These are phyloP conservation scores for Cardamine resedifolia DNA, from an alignment of 345 rosid genomes.

Conservation along the genomic window DNA sequence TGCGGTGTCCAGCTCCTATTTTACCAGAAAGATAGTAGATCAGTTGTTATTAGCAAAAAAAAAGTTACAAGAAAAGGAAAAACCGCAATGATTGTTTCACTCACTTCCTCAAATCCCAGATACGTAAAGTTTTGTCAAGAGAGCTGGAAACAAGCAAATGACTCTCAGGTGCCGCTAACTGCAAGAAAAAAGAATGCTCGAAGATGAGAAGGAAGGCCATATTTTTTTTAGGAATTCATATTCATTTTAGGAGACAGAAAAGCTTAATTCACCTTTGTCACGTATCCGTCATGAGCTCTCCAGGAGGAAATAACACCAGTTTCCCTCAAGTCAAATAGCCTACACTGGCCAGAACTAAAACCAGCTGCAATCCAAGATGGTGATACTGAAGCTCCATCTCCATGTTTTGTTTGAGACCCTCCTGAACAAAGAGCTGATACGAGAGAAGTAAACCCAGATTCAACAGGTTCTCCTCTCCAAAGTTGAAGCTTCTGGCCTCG, in stretches of 20 bases:
- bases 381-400: slow-evolving; percentile 49
- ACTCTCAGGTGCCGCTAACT: slow-evolving; percentile 80
- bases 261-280: slow-evolving; percentile 60
- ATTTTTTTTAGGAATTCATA: neutral
- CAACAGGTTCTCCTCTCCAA: slow-evolving; percentile 77
- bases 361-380: slow-evolving; percentile 87
- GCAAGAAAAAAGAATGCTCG: slow-evolving; percentile 32
- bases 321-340: slow-evolving; percentile 73
- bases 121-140: slow-evolving; percentile 67
- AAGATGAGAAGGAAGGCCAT: neutral
- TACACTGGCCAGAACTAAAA: slow-evolving; percentile 83
- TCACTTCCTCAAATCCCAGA: slow-evolving; percentile 92
- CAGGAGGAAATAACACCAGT: slow-evolving; percentile 69
- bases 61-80: slow-evolving; percentile 8
- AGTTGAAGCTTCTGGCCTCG: slow-evolving; percentile 78
- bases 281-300: slow-evolving; percentile 91
- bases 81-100: neutral
- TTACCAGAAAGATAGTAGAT: slow-evolving; percentile 11
- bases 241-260: neutral
- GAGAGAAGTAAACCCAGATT: slow-evolving; percentile 72
- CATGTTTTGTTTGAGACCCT: slow-evolving; percentile 52
- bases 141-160: slow-evolving; percentile 94
- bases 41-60: neutral
- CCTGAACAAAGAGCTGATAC: slow-evolving; percentile 83
- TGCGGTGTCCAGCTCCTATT: slow-evolving; percentile 62